phyloP scores from a whole-genome alignment of 805 yeast species.

The Priceomyces haplophilus region DNA sequence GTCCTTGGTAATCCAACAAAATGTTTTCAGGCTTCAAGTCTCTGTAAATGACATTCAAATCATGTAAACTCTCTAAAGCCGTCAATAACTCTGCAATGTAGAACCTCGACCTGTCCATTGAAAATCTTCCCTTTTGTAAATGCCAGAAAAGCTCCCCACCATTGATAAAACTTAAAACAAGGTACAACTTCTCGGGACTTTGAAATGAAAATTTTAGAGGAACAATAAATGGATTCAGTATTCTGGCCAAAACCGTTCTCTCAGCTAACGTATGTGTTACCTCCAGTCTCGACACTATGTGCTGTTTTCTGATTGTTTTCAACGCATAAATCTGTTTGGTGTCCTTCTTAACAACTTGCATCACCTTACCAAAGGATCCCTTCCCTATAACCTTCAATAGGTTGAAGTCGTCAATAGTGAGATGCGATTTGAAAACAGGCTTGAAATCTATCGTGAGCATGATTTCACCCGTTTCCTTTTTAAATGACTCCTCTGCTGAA shows the following conservation, averaged over 20 bases:
- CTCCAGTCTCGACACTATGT: slow-evolving; percentile 89
- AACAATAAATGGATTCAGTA: slow-evolving; percentile 92
- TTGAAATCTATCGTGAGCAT: slow-evolving; percentile 67
- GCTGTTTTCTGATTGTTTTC: slow-evolving; percentile 90
- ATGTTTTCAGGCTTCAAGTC: slow-evolving; percentile 97
- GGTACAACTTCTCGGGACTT: slow-evolving; percentile 89
- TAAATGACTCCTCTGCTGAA: slow-evolving; percentile 41
- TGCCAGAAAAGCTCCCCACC: slow-evolving; percentile 97
- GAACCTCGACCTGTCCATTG: slow-evolving; percentile 83
- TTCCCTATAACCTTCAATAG: slow-evolving; percentile 93
- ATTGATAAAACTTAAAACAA: slow-evolving; percentile 88
- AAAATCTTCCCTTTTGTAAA: slow-evolving; percentile 85
- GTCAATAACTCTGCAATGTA: slow-evolving; percentile 92
- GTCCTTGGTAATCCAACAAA: slow-evolving; percentile 92
- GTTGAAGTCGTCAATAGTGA: slow-evolving; percentile 89
- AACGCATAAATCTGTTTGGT: slow-evolving; percentile 92
- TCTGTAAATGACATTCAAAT: slow-evolving; percentile 87
- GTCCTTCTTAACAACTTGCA: slow-evolving; percentile 96
- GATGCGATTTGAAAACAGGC: slow-evolving; percentile 59
- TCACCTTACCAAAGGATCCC: slow-evolving; percentile 97
- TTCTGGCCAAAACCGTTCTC: slow-evolving; percentile 89
- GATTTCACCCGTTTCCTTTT: slow-evolving; percentile 46
- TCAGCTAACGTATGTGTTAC: slow-evolving; percentile 96
- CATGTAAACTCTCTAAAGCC: slow-evolving; percentile 89
- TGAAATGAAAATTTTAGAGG: slow-evolving; percentile 96